phyloP scores from a whole-genome alignment of 176 grass and related monocot species.

The Phragmites australis region DNA sequence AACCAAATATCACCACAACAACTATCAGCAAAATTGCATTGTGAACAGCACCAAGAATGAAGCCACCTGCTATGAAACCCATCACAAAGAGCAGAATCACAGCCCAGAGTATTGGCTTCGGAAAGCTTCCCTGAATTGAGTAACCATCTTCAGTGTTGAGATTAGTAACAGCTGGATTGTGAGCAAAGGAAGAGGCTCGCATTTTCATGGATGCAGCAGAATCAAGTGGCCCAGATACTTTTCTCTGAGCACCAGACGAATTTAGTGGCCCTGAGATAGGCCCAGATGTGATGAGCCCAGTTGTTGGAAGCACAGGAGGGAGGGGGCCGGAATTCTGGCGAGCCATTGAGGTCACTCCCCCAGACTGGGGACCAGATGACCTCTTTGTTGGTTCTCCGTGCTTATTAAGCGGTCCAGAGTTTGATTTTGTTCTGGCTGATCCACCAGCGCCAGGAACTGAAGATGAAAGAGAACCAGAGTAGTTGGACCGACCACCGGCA shows the following conservation, averaged over 20 bases:
- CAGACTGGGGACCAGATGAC: conserved; percentile 91
- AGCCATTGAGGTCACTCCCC: conserved; percentile 78
- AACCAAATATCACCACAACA: conserved; percentile 71
- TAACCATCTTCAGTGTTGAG: conserved; percentile 63
- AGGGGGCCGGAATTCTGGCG: conserved; percentile 91
- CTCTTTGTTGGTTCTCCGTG: conserved; percentile 85
- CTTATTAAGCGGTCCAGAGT: conserved; percentile 90
- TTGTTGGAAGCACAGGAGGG: conserved; percentile 76
- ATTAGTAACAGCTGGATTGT: conserved; percentile 87
- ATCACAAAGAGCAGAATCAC: conserved; percentile 71
- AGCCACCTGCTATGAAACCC: conserved; percentile 86
- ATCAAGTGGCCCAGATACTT: conserved; percentile 87
- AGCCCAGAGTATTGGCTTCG: conserved; percentile 66
- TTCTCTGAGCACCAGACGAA: conserved; percentile 74
- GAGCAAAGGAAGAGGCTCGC: conserved; percentile 60
- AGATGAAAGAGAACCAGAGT: conserved; percentile 75
- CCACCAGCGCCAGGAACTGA: conserved; percentile 59
- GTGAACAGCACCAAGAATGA: conserved; percentile 94
- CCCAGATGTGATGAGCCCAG: conserved; percentile 88
- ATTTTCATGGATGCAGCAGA: conserved; percentile 75
- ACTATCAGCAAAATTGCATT: conserved; percentile 87
- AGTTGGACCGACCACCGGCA: conserved; percentile 58
- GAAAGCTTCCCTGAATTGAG: conserved; percentile 64
- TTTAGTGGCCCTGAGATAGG: conserved; percentile 86
- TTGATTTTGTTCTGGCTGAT: conserved; percentile 83